phyloP scores from a whole-genome alignment of 164 flowering plant species.

The Berberis thunbergii region DNA sequence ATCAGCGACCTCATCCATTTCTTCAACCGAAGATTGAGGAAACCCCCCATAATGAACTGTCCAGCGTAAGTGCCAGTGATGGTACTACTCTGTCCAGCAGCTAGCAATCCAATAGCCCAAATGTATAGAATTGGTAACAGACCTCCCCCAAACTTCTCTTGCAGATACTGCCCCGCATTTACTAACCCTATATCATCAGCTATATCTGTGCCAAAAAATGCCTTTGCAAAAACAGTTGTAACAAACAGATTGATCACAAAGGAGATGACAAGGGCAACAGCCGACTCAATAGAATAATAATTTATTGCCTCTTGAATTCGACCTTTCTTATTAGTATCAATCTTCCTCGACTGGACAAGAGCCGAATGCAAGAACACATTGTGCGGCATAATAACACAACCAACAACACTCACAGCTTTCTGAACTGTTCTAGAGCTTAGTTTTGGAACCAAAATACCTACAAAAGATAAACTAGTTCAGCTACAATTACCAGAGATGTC shows the following conservation, averaged over 20 bases:
- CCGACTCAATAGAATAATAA: constrained; percentile 74
- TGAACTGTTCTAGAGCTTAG: constrained; percentile 75
- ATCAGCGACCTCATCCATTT: constrained; percentile 83
- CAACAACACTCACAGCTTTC: constrained; percentile 90
- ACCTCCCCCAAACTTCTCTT: constrained; percentile 88
- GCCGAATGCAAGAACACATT: constrained; percentile 90
- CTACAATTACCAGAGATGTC: not conserved
- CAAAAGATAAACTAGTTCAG: constrained; percentile 3
- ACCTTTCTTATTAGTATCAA: constrained; percentile 49
- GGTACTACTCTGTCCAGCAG: constrained; percentile 96
- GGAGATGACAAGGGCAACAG: constrained; percentile 55
- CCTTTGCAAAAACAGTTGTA: constrained; percentile 85
- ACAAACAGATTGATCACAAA: constrained; percentile 81
- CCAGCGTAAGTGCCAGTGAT: constrained; percentile 96
- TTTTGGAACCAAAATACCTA: constrained; percentile 76
- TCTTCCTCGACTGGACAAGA: constrained; percentile 76
- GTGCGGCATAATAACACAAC: constrained; percentile 92
- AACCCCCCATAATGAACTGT: constrained; percentile 95
- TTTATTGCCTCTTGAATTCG: constrained; percentile 79
- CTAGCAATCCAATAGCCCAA: constrained; percentile 86
- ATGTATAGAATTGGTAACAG: constrained; percentile 72
- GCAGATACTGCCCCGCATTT: constrained; percentile 79
- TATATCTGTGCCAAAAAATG: constrained; percentile 56
- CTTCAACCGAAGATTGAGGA: constrained; percentile 73
- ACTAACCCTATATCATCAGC: constrained; percentile 67